Evolutionary conservation across 352 stramenopile species (phyloP).

Genomic region (Elongisporangium undulatum): DNA sequence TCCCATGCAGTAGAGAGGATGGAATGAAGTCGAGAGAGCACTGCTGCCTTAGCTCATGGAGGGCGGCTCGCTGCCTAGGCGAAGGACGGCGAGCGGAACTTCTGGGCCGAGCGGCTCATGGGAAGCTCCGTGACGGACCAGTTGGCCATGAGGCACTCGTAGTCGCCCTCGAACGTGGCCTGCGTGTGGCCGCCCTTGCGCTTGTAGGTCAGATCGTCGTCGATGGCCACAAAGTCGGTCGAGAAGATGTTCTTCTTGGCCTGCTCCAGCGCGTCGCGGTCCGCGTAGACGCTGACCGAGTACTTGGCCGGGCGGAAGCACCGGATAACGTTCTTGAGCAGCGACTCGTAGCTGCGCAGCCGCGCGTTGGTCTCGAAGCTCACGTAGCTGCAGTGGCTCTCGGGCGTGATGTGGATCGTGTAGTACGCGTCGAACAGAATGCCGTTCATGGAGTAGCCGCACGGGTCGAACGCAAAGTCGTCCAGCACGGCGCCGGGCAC

Average conservation of each 20-base stretch:
- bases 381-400: conserved; percentile 95
- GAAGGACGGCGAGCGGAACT: conserved; percentile 75
- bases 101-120: conserved; percentile 45
- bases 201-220: conserved; percentile 79
- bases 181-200: conserved; percentile 80
- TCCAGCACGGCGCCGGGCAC: conserved; percentile 95
- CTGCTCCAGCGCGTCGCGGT: conserved; percentile 62
- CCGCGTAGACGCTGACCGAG: conserved; percentile 97
- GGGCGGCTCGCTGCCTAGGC: conserved; percentile 26
- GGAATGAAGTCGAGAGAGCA: conserved; percentile 2
- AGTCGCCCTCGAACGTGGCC: conserved; percentile 82
- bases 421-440: conserved; percentile 98
- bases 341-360: conserved; percentile 79
- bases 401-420: conserved; percentile 98
- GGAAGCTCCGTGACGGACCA: conserved; percentile 44
- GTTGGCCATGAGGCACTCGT: conserved; percentile 84
- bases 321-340: conserved; percentile 97
- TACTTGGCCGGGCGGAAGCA: conserved; percentile 97
- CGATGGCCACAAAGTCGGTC: conserved; percentile 60
- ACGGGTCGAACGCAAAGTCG: conserved; percentile 98
- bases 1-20: conserved; percentile 4
- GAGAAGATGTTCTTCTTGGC: conserved; percentile 74
- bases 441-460: conserved; percentile 99
- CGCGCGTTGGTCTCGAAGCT: conserved; percentile 98
- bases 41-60: not conserved